Percentiles rank a stretch among this genome's conserved stretches.
Evolutionary conservation across 176 grass and related monocot genomes (phyloP).

Genomic region (Ensete glaucum): DNA sequence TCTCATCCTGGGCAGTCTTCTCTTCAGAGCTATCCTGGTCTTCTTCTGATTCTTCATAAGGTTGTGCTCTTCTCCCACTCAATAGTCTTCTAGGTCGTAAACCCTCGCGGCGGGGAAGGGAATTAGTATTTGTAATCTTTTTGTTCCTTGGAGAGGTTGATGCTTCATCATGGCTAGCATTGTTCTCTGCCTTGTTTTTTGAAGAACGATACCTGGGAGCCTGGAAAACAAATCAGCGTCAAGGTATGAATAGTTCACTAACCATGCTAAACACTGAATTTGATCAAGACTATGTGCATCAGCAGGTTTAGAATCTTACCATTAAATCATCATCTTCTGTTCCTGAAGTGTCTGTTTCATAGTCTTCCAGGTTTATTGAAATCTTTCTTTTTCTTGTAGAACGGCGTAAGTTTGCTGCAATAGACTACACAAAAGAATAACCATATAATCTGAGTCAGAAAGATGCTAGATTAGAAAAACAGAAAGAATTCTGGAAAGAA

Average conservation of each 20-base stretch:
- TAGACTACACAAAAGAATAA: slow-evolving; percentile 47
- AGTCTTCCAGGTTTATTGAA: slow-evolving; percentile 79
- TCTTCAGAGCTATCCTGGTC: slow-evolving; percentile 76
- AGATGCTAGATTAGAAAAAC: background rate
- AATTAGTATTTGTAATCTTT: slow-evolving; percentile 51
- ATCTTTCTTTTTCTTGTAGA: slow-evolving; percentile 93
- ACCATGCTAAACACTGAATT: slow-evolving; percentile 5
- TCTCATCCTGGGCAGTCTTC: slow-evolving; percentile 44
- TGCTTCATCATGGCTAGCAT: slow-evolving; percentile 36
- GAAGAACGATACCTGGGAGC: slow-evolving; percentile 71
- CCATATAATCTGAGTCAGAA: slow-evolving; percentile 21
- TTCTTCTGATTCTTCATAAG: slow-evolving; percentile 77
- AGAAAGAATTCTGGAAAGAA: background rate
- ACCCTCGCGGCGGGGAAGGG: slow-evolving; percentile 72
- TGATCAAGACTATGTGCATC: slow-evolving; percentile 5
- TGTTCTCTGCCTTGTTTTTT: slow-evolving; percentile 57
- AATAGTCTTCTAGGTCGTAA: slow-evolving; percentile 73
- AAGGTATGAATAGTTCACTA: slow-evolving; percentile 8
- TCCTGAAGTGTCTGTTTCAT: slow-evolving; percentile 76
- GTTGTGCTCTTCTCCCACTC: slow-evolving; percentile 41
- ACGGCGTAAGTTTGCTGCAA: slow-evolving; percentile 76
- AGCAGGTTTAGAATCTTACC: slow-evolving; percentile 37
- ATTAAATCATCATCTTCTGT: slow-evolving; percentile 98
- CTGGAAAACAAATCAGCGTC: slow-evolving; percentile 31
- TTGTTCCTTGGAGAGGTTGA: slow-evolving; percentile 41